Conservation (phyloP, 2,329 filamentous ascomycete species). For the Epichloe gansuensis region DNA sequence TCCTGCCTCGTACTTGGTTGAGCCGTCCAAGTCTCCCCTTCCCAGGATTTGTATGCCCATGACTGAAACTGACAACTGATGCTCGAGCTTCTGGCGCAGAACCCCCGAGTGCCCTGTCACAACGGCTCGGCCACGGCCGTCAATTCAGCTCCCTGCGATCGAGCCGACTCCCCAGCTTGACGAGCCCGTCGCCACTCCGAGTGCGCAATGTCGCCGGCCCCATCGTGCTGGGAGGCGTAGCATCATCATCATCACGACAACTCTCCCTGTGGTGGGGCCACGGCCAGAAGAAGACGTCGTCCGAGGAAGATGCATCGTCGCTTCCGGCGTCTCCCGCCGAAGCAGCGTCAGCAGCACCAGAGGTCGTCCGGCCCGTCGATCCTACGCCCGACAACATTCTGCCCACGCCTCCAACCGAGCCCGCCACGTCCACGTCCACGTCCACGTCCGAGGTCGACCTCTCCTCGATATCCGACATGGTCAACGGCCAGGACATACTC, state of each 20-base stretch:
- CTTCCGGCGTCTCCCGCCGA: conserved; percentile 9
- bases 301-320: conserved; percentile 1
- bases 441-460: conserved; percentile 22
- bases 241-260: conserved; percentile 18
- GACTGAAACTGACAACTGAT: not conserved
- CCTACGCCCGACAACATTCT: conserved; percentile 6
- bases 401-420: conserved; percentile 11
- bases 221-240: conserved; percentile 18
- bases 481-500: conserved; percentile 33
- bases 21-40: not conserved
- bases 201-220: conserved; percentile 14
- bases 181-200: conserved; percentile 13
- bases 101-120: conserved; percentile 15
- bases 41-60: not conserved
- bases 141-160: conserved; percentile 21
- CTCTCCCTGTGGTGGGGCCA: conserved; percentile 26
- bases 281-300: conserved; percentile 16
- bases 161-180: conserved; percentile 9
- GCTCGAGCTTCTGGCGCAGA: conserved; percentile 6
- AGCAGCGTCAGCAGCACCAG: conserved; percentile 9
- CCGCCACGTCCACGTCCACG: conserved; percentile 13
- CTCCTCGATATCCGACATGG: conserved; percentile 21
- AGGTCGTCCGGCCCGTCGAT: conserved; percentile 5
- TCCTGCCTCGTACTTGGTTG: not conserved
- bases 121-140: conserved; percentile 22